These are phyloP conservation scores for Anthracocystis setariae DNA, from an alignment of 1,284 basidiomycete species.

Conservation along the genomic window DNA sequence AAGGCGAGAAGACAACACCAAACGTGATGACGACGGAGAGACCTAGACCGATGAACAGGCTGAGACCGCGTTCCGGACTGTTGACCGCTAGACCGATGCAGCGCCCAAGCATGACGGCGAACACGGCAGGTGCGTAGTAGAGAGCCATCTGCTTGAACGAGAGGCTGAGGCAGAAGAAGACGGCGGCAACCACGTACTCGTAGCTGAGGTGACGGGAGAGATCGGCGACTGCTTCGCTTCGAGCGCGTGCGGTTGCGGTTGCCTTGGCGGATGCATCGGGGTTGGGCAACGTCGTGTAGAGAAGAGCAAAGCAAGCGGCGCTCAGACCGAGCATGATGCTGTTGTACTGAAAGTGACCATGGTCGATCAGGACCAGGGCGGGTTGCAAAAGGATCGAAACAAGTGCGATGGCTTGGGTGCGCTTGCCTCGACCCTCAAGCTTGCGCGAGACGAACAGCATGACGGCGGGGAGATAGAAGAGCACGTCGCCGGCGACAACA, in stretches of 20 bases:
- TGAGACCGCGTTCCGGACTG: conserved; percentile 74
- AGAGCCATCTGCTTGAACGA: conserved; percentile 96
- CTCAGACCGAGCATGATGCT: conserved; percentile 66
- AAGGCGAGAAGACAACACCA: conserved; percentile 78
- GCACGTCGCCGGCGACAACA: conserved; percentile 77
- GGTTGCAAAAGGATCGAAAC: conserved; percentile 81
- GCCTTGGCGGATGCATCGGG: conserved; percentile 27
- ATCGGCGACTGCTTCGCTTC: conserved; percentile 39
- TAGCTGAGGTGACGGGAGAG: conserved; percentile 62
- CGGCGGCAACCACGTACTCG: conserved; percentile 76
- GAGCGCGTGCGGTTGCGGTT: conserved; percentile 4
- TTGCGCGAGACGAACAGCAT: conserved; percentile 54
- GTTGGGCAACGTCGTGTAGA: conserved; percentile 62
- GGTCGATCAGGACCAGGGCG: conserved; percentile 83
- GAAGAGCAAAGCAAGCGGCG: conserved; percentile 54
- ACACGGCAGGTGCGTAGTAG: conserved; percentile 84
- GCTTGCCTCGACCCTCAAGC: conserved; percentile 55
- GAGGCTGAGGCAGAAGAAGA: conserved; percentile 83
- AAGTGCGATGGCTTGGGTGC: conserved; percentile 58
- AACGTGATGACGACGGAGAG: conserved; percentile 72
- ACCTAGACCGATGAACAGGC: conserved; percentile 78
- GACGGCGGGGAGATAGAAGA: conserved; percentile 79
- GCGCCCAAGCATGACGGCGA: conserved; percentile 65
- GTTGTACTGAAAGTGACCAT: conserved; percentile 84
- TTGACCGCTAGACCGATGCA: conserved; percentile 80